These are phyloP conservation scores for Wickerhamiella nectarea DNA, from an alignment of 805 yeast species.

Conservation along the genomic window DNA sequence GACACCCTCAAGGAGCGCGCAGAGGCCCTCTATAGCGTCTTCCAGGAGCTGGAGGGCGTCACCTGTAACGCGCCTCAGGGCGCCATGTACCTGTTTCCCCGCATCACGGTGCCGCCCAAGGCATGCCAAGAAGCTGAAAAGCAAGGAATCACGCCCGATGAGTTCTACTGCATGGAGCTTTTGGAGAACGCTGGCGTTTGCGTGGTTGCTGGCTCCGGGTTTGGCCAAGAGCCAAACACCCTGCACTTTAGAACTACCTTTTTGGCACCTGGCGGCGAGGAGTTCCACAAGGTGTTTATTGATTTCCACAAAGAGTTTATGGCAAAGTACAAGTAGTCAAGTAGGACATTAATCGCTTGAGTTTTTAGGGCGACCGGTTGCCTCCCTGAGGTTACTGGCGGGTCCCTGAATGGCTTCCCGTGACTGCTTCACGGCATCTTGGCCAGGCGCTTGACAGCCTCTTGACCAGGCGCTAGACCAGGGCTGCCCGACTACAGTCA, in stretches of 20 bases:
- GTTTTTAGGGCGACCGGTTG: too few species aligned
- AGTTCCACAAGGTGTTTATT: constrained; percentile 72
- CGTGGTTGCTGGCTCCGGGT: constrained; percentile 95
- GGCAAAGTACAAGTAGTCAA: constrained; percentile 31
- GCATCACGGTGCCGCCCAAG: constrained; percentile 46
- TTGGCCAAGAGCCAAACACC: constrained; percentile 83
- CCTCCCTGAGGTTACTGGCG: too few species aligned
- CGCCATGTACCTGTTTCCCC: constrained; percentile 95
- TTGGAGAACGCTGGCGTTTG: constrained; percentile 87
- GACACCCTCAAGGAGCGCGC: constrained; percentile 53
- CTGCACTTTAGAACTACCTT: constrained; percentile 93
- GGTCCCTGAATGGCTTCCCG: too few species aligned
- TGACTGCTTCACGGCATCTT: too few species aligned
- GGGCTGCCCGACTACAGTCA: too few species aligned
- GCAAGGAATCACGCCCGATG: constrained; percentile 55
- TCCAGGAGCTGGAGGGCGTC: constrained; percentile 66
- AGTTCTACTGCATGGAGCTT: constrained; percentile 72
- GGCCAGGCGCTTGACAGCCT: too few species aligned
- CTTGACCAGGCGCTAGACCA: too few species aligned
- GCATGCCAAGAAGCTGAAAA: constrained; percentile 50
- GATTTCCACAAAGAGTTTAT: constrained; percentile 66
- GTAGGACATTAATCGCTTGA: too few species aligned
- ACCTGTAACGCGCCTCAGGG: constrained; percentile 85
- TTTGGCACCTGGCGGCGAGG: constrained; percentile 77
- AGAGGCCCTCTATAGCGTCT: constrained; percentile 49